phyloP scores from a whole-genome alignment of 345 rosid species.

The Murraya paniculata region DNA sequence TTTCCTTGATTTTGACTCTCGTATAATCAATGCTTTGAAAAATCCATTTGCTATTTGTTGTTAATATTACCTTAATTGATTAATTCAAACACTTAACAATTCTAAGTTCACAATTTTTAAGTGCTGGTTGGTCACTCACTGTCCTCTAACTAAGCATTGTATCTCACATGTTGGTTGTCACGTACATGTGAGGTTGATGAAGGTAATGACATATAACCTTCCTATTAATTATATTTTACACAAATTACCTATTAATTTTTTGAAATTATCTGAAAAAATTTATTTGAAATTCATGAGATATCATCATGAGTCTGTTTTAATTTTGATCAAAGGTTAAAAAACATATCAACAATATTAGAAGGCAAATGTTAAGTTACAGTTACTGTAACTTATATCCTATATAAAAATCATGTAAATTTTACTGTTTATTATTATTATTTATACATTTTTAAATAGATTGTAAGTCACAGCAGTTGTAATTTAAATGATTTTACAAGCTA shows the following conservation, averaged over 20 bases:
- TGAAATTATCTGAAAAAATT: background rate
- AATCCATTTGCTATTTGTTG: background rate
- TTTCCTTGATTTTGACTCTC: background rate
- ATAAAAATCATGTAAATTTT: too few species aligned
- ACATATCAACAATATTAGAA: too few species aligned
- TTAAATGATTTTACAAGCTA: too few species aligned
- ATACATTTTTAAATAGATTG: too few species aligned
- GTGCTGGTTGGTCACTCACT: constrained; percentile 8
- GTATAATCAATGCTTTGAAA: background rate
- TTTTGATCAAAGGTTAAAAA: too few species aligned
- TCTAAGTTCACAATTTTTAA: background rate
- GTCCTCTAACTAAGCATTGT: background rate
- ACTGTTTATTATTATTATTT: too few species aligned
- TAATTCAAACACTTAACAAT: background rate
- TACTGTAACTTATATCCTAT: too few species aligned
- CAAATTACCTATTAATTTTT: background rate
- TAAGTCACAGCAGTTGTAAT: too few species aligned
- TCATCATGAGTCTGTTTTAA: too few species aligned
- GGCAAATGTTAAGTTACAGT: too few species aligned
- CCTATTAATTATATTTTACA: background rate
- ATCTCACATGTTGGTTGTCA: constrained; percentile 30
- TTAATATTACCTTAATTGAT: background rate
- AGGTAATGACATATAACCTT: constrained; percentile 31
- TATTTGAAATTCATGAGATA: too few species aligned
- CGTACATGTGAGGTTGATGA: constrained; percentile 33